phyloP scores from a whole-genome alignment of 495 filamentous ascomycete species.

The Podospora appendiculata region DNA sequence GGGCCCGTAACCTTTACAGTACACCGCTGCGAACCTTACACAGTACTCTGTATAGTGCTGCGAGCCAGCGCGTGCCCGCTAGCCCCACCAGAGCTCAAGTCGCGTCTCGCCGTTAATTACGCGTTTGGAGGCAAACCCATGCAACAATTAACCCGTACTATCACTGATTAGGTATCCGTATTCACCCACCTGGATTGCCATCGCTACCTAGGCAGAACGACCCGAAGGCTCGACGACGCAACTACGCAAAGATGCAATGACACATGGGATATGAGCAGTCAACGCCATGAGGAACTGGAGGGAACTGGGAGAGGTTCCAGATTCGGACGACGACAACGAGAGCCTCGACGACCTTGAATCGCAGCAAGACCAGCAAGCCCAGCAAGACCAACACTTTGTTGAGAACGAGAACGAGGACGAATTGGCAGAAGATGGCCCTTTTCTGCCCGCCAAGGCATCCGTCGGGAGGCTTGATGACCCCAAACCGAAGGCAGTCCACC shows the following conservation, averaged over 20 bases:
- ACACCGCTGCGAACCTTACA: no score
- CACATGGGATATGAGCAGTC: constrained; percentile 15
- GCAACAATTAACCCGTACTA: not conserved
- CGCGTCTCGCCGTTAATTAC: constrained; percentile 16
- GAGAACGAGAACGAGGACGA: not conserved
- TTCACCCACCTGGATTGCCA: not conserved
- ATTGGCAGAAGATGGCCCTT: not conserved
- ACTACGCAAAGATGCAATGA: constrained; percentile 8
- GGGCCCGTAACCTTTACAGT: no score
- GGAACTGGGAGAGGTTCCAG: constrained; percentile 49
- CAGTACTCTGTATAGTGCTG: no score
- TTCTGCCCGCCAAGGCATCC: no score
- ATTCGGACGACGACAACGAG: constrained; percentile 53
- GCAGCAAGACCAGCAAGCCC: constrained; percentile 6
- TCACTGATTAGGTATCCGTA: no score
- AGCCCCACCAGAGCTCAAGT: constrained; percentile 17
- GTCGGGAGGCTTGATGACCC: no score
- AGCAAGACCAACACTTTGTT: not conserved
- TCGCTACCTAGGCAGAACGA: no score
- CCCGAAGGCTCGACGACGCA: not conserved
- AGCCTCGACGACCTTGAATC: constrained; percentile 33
- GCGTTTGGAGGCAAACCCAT: constrained; percentile 4
- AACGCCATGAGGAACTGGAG: constrained; percentile 47
- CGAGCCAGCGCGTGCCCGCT: not conserved
- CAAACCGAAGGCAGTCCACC: no score